Base-by-base conservation (phyloP, 345 rosid genomes). In the Clausena lansium region DNA sequence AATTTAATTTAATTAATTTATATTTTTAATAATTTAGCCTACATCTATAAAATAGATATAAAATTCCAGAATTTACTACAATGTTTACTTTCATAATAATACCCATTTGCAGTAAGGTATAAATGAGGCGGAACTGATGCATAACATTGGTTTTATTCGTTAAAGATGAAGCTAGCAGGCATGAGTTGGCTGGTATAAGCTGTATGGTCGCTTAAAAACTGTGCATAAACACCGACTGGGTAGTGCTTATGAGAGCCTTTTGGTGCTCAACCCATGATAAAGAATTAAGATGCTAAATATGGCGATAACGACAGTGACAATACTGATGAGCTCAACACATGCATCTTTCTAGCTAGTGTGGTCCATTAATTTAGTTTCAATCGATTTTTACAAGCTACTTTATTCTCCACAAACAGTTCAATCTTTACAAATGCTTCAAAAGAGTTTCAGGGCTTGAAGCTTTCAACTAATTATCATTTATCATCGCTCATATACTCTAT, bases 291-390 rank as follows among this genome's bases (percentile, higher is more conserved):
- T 25, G 17, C 57, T 39, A 9, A 73, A 39, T 8, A 73, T 25
- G n/a, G 9, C 28, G 58, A 39, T 36, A 28, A 60, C 39, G 77
- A 74, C 20, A 74, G 9, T 41, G 77, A 74, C 68, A 74, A 27
- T 20, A 17, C 77, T 39, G 50, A 13, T 13, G 27, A 25, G 36
- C 61, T 39, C 27, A 60, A 60, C 55, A 61, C 58, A 9, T 74
- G 38, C 67, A 27, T 27, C 75, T 73, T 39, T n/a, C 20, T 15
- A 38, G 57, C 10, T 8, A 8, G 57, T 15, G 76, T 73, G 76
- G 67, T 39, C 77, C 77, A 27, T 45, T 13, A 13, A 13, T 55
- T 52, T 9, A 60, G 54, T 59, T 57, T 45, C 65, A 35, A 36
- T 57, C 24, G 30, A 8, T 35, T 41, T 38, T n/a, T 17, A 73